phyloP scores from a whole-genome alignment of 2,329 filamentous ascomycete species.

The Podosphaera leucotricha region DNA sequence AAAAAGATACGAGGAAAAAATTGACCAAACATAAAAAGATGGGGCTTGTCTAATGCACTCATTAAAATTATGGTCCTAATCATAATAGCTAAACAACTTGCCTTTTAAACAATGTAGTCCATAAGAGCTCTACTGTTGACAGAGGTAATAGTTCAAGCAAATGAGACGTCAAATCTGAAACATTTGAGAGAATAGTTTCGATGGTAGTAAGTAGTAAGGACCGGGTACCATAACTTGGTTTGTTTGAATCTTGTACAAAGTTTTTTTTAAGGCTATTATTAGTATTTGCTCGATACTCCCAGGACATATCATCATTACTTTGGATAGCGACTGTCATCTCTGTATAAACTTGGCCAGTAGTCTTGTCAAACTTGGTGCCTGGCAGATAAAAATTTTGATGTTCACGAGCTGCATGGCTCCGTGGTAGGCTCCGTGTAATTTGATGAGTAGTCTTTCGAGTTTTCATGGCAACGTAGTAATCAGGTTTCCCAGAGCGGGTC shows the following conservation, averaged over 20 bases:
- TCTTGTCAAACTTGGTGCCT: constrained; percentile 8
- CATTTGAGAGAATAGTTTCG: constrained; percentile 8
- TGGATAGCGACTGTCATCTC: constrained; percentile 8
- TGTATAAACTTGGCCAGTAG: constrained; percentile 12
- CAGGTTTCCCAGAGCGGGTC: neutral
- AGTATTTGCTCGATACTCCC: constrained; percentile 3
- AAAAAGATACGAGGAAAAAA: constrained; percentile 10
- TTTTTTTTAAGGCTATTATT: constrained; percentile 1
- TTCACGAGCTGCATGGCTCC: neutral
- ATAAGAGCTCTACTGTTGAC: constrained; percentile 6
- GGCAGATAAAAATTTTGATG: too few species aligned
- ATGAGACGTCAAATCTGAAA: constrained; percentile 6
- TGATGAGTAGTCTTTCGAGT: neutral
- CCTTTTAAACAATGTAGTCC: constrained; percentile 9
- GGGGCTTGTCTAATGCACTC: constrained; percentile 7
- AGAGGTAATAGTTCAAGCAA: constrained; percentile 8
- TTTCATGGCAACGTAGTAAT: neutral
- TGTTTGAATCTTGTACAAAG: constrained; percentile 1
- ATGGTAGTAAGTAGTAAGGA: constrained; percentile 9
- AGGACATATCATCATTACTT: constrained; percentile 6
- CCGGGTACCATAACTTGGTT: constrained; percentile 4
- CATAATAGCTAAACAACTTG: constrained; percentile 2
- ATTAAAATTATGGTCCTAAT: neutral
- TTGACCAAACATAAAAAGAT: constrained; percentile 12
- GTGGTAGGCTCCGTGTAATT: neutral